Evolutionary conservation across 1,139 yeast species (phyloP).

Genomic region (Debaryomyces psychrophilus): DNA sequence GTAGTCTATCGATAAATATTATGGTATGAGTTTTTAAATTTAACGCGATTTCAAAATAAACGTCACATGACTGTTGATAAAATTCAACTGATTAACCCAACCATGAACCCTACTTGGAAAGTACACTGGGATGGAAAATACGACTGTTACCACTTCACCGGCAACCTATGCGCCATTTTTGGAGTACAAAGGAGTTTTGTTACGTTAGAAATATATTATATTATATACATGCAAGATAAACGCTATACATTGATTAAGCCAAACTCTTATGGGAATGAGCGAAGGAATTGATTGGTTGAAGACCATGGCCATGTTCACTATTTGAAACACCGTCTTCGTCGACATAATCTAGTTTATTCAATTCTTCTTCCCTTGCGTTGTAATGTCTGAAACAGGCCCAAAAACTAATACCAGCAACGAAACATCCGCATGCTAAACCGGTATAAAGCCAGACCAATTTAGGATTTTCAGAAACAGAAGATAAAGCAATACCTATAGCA

Average conservation of each 20-base stretch:
- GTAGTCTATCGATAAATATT: neutral
- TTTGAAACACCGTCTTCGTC: constrained; percentile 18
- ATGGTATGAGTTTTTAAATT: neutral
- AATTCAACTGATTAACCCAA: neutral
- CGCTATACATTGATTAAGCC: constrained; percentile 10
- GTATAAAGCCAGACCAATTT: constrained; percentile 69
- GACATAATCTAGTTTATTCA: constrained; percentile 55
- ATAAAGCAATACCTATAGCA: constrained; percentile 72
- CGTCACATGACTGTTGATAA: constrained; percentile 1
- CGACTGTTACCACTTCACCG: too few species aligned
- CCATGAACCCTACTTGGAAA: too few species aligned
- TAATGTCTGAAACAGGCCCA: constrained; percentile 62
- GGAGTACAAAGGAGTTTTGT: too few species aligned
- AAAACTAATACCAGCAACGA: constrained; percentile 63
- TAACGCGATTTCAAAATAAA: constrained; percentile 6
- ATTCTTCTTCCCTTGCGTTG: constrained; percentile 61
- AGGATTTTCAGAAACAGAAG: constrained; percentile 68
- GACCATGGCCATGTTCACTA: constrained; percentile 19
- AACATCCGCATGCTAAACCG: constrained; percentile 62
- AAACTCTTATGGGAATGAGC: constrained; percentile 26
- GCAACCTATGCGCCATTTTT: too few species aligned
- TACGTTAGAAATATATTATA: neutral
- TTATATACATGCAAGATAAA: constrained; percentile 5
- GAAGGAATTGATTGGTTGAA: constrained; percentile 28
- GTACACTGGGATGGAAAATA: too few species aligned